Evolutionary conservation across 1,284 basidiomycete genomes (phyloP), one percentile per base, ranked within the genome.

Genomic region (Ceratorhiza oryzae-sativae): DNA sequence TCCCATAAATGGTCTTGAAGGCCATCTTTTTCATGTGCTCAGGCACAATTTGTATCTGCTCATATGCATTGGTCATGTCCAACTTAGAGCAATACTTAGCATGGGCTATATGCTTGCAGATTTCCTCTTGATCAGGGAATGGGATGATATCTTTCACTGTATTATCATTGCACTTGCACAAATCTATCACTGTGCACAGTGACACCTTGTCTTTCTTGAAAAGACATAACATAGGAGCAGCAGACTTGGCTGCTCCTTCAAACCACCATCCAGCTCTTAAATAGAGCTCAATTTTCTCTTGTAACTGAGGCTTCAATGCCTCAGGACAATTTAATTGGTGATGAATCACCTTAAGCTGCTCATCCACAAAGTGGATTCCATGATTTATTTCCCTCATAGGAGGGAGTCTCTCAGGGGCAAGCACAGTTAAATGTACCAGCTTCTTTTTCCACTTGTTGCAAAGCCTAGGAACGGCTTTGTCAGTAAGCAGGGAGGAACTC

Each of bases 221-320:
- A n/a, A n/a, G n/a, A n/a, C n/a, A n/a, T n/a, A n/a, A n/a, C n/a
- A n/a, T n/a, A n/a, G 81, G 81, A 36, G 79, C 77, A 0, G 80
- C 76, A 25, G 80, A 81, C 0, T 60, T 61, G 0, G 76, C 78
- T 0, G 72, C 78, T 0, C 73, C 72, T 3, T 78, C 67, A 32
- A 76, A 41, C 81, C 81, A 82, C 10, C 78, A 73, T 0, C 79
- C 79, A 0, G 77, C 75, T 1, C 63, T 51, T 0, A 55, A 10
- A 41, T 74, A 72, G 30, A 9, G 25, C 9, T 72, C 23, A 18
- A 41, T 36, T 59, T 82, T 83, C 30, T 75, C 74, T 23, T n/a
- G n/a, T 12, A 72, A 51, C 23, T 72, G 60, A n/a, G 63, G 61
- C 27, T 45, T 20, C 1, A 55, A 42, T 3, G 51, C 61, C 18